Percentiles rank a stretch among this genome's conserved stretches.
phyloP scores from a whole-genome alignment of 2,329 filamentous ascomycete species.

The Neoscytalidium dimidiatum region DNA sequence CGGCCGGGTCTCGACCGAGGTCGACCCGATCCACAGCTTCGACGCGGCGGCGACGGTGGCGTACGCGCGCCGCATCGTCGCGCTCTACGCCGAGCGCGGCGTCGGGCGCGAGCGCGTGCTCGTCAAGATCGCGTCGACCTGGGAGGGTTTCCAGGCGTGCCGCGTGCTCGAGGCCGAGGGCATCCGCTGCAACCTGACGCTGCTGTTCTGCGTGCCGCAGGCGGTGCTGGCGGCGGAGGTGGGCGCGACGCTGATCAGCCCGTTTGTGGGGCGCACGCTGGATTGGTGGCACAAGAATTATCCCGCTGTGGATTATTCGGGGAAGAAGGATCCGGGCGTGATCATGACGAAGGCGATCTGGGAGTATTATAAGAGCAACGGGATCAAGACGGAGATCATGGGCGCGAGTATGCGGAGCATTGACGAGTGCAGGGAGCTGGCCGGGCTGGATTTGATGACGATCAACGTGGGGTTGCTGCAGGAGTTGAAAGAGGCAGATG shows the following conservation, averaged over 20 bases:
- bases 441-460: constrained; percentile 61
- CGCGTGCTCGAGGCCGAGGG: constrained; percentile 54
- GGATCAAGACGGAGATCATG: constrained; percentile 54
- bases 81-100: constrained; percentile 49
- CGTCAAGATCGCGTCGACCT: constrained; percentile 65
- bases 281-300: constrained; percentile 57
- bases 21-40: not conserved
- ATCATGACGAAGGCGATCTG: constrained; percentile 53
- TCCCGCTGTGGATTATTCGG: constrained; percentile 55
- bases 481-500: constrained; percentile 26
- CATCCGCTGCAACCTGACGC: constrained; percentile 62
- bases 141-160: constrained; percentile 66
- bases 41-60: constrained; percentile 40
- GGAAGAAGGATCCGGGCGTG: constrained; percentile 48
- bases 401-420: constrained; percentile 60
- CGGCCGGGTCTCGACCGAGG: constrained; percentile 1
- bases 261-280: constrained; percentile 32
- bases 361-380: constrained; percentile 50
- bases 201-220: constrained; percentile 63
- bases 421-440: constrained; percentile 60
- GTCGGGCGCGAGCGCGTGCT: constrained; percentile 49
- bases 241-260: constrained; percentile 63
- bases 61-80: constrained; percentile 43
- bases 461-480: constrained; percentile 55
- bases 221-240: constrained; percentile 59